Evolutionary conservation across 2,329 filamentous ascomycete genomes (phyloP), one percentile per base, ranked within the genome.

Genomic region (Paradendryphiella salina): DNA sequence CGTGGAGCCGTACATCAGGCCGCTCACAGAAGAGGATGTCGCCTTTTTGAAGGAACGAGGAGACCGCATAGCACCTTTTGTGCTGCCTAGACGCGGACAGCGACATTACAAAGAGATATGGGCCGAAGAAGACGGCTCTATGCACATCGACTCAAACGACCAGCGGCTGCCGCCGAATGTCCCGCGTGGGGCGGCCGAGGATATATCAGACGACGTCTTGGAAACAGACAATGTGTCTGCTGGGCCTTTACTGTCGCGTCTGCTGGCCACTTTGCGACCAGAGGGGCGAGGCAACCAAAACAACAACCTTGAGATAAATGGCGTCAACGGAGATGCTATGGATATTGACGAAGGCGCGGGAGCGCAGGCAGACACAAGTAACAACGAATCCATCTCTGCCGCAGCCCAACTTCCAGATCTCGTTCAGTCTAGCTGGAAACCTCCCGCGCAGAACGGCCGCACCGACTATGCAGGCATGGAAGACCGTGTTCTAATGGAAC

Each of bases 151-250:
- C 67, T 80, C 82, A 4, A 80, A 82, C 4, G 79, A 82, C 29
- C 86, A 90, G 48, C 86, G 84, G 59, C 80, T 90, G 5, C 82
- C 89, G 0, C 80, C 88, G 1, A 96, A 96, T 67, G 87, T 94
- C 62, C 81, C 92, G 1, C 86, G 92, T 32, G 93, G 94, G 17
- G 88, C 77, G 57, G 90, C 96, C 46, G 93, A 97, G 32, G 84
- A 89, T 57, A 85, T 99, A 78, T 87, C 86, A 45, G 94, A 99
- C 65, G 86, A 90, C 11, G 82, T 89, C n/a, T 85, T 86, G 33
- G 91, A 95, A 70, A 94, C 89, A 1, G 92, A 96, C 63, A 88
- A 93, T 61, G 79, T 99, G 15, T 96, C 92, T 0, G 85, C 91
- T 42, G 92, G 91, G 0, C 94, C 94, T 0, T 77, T 96, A n/a